Evolutionary conservation across 768 basidiomycete genomes (phyloP), one percentile per base, ranked within the genome.

Genomic region (Dentipellis fragilis): DNA sequence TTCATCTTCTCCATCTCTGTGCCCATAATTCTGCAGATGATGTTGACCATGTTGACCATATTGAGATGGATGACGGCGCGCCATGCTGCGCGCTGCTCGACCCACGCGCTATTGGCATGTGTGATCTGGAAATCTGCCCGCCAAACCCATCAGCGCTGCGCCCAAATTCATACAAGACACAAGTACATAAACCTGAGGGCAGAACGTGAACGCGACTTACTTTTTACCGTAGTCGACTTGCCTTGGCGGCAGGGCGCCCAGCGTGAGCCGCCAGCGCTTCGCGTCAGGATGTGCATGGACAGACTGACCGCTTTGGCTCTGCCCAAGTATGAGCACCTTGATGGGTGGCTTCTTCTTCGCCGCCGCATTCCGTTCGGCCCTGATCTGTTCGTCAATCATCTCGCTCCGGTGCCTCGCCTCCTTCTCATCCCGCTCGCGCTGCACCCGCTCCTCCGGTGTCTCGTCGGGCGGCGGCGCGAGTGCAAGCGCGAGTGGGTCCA

Each of bases 31-130:
- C 40, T 14, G 40, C 88, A 76, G 56, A 91, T 83, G 57, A 72
- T 72, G 47, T 80, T 83, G 60, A 89, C 77, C 42, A 84, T 83
- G 52, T 80, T 83, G 37, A 90, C 80, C 60, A 91, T 76, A 67
- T 91, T 91, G 54, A 91, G 81, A 58, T 87, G 87, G 14, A 91
- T 79, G 55, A 90, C 84, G 0, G 82, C 74, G 19, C 84, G 80
- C 89, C 89, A 91, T 46, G 84, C 82, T n/a, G 76, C 70, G 23
- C 87, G 83, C 63, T 91, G 87, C 50, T 73, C 72, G 52, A 74
- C 73, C 84, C 85, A 89, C 57, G 81, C 80, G 1, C 75, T 71
- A 29, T 69, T 72, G 5, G 83, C 79, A 65, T 81, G 87, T 38
- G 76, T 75, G 74, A 89, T 80, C 57, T 85, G 85, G 62, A 89